Percentiles rank a stretch among this genome's conserved stretches.
phyloP scores from a whole-genome alignment of 2,329 filamentous ascomycete species.

The Aspergillus neoniger region DNA sequence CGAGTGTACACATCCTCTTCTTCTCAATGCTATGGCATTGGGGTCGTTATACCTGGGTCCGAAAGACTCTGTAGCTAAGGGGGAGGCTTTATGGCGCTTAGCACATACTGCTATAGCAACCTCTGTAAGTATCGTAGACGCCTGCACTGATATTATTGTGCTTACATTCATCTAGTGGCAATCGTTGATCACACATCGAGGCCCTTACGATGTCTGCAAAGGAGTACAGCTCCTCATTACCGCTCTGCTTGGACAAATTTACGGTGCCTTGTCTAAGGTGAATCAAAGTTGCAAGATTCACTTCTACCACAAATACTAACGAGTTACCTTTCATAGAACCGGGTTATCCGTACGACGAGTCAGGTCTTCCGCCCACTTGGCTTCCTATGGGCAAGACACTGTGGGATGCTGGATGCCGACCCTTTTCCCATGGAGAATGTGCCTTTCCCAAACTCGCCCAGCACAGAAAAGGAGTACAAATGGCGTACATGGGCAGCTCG shows the following conservation, averaged over 20 bases:
- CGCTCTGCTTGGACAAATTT: constrained; percentile 47
- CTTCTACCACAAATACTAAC: not conserved
- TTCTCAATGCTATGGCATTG: constrained; percentile 50
- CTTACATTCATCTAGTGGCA: constrained; percentile 39
- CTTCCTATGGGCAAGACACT: constrained; percentile 50
- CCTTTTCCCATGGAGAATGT: constrained; percentile 37
- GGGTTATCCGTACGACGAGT: constrained; percentile 46
- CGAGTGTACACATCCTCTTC: constrained; percentile 47
- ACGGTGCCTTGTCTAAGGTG: constrained; percentile 46
- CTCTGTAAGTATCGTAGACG: constrained; percentile 29
- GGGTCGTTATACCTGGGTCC: constrained; percentile 50
- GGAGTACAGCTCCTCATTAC: constrained; percentile 49
- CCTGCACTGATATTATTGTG: not conserved
- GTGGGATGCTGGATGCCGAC: constrained; percentile 45
- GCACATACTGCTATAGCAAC: constrained; percentile 50
- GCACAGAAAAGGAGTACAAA: constrained; percentile 41
- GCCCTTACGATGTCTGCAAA: constrained; percentile 46
- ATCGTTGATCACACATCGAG: constrained; percentile 45
- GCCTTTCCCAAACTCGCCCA: constrained; percentile 35
- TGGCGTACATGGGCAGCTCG: constrained; percentile 48
- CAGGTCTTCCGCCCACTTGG: constrained; percentile 49
- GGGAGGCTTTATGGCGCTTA: constrained; percentile 48
- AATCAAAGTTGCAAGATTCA: not conserved
- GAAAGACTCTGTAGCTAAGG: constrained; percentile 47
- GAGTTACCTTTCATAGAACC: constrained; percentile 33